Evolutionary conservation across 1,139 yeast species (phyloP), one percentile per base, ranked within the genome.

Genomic region (Debaryomycetaceae sp.): DNA sequence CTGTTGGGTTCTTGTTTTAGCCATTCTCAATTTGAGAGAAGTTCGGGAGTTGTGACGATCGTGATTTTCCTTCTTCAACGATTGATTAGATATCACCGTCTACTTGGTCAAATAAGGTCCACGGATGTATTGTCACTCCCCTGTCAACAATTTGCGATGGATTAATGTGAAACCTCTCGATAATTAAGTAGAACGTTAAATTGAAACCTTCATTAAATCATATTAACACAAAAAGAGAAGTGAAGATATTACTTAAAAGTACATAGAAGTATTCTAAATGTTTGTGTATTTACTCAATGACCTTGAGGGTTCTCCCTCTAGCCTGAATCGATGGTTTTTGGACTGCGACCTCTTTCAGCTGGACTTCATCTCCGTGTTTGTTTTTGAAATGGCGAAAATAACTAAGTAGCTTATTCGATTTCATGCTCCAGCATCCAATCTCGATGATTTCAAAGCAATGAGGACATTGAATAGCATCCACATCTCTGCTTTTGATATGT

Each of bases 1-100:
- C 58, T 66, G 68, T 50, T 62, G 62, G 30, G 70, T 59, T 50
- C 63, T 60, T 37, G 58, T 50, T 34, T 49, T 56, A 53, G 69
- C 58, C 69, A 65, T 64, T 52, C 48, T 51, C 31, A 11, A 27
- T 27, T 8, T 27, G 31, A 27, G 31, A 27, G 11, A 27, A 11
- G 11, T 27, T 27, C 2, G 31, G 20, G 20, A 27, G 31, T 27
- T 7, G 31, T 27, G 31, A 27, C 11, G 31, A 8, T 27, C 31
- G 31, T 27, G 31, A 4, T 27, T 11, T 27, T 27, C 31, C 11
- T 11, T 27, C 11, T 27, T 27, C 20, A 17, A 17, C 20, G 20
- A 17, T 17, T 17, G 20, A 17, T 17, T 17, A 17, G 4, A 17
- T 17, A 17, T 17, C 20, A 17, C 20, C 20, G 20, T 17, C 20